phyloP scores from a whole-genome alignment of 2,329 filamentous ascomycete species.

The Stachybotrys echinatus region DNA sequence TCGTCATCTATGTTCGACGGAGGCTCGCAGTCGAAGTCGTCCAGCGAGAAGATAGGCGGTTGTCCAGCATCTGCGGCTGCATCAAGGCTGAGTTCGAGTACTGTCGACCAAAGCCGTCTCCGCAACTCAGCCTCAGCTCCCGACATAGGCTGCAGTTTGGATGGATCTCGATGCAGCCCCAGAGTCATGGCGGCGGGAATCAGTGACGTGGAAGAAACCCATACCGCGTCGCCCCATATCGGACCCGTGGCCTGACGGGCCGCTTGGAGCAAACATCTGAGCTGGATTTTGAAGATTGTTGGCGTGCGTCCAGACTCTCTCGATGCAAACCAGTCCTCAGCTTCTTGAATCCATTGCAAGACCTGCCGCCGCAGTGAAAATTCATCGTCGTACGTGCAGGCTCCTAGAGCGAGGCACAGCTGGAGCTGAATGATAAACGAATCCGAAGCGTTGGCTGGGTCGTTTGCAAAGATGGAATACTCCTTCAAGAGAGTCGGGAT shows the following conservation, averaged over 20 bases:
- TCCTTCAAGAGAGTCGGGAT: slow-evolving; percentile 31
- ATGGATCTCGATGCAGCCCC: neutral
- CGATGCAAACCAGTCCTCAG: slow-evolving; percentile 11
- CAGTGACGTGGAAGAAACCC: neutral
- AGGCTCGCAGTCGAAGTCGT: neutral
- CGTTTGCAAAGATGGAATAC: slow-evolving; percentile 17
- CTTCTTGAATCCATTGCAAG: slow-evolving; percentile 15
- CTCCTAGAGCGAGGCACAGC: slow-evolving; percentile 14
- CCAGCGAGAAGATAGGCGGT: neutral
- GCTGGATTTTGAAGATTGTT: slow-evolving; percentile 14
- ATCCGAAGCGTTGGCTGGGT: slow-evolving; percentile 11
- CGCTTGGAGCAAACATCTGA: slow-evolving; percentile 20
- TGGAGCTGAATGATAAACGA: slow-evolving; percentile 12
- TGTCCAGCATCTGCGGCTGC: neutral
- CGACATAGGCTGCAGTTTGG: neutral
- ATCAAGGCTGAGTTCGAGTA: neutral
- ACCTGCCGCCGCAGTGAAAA: slow-evolving; percentile 9
- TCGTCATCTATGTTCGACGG: neutral
- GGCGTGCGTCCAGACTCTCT: slow-evolving; percentile 10
- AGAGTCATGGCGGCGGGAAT: neutral
- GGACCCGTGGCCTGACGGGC: slow-evolving; percentile 4
- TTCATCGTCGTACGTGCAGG: slow-evolving; percentile 11
- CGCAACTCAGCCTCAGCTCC: neutral
- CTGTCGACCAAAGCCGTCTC: neutral
- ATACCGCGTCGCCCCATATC: neutral